These are phyloP conservation scores for Amphicarpaea edgeworthii DNA, from an alignment of 306 rosid genomes.

Conservation along the genomic window DNA sequence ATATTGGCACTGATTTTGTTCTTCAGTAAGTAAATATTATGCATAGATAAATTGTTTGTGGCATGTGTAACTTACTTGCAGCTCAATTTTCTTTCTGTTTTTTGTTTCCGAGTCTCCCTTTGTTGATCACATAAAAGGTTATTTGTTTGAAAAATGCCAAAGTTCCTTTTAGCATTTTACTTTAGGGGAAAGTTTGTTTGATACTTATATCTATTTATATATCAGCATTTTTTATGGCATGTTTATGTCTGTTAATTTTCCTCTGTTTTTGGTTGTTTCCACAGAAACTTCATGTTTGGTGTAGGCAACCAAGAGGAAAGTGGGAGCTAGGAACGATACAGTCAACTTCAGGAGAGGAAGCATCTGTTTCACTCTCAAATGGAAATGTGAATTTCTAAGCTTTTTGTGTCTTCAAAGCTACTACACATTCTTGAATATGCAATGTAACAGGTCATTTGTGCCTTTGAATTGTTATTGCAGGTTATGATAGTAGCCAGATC, in stretches of 20 bases:
- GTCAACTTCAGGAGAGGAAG: constrained; percentile 74
- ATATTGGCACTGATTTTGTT: constrained; percentile 2
- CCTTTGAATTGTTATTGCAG: constrained; percentile 56
- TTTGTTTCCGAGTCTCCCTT: constrained; percentile 48
- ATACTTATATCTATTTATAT: constrained; percentile 30
- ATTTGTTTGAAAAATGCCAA: background rate
- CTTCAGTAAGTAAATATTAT: constrained; percentile 12
- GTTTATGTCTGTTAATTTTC: constrained; percentile 35
- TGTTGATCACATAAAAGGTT: constrained; percentile 15
- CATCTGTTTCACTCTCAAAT: constrained; percentile 70
- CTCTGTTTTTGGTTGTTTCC: constrained; percentile 46
- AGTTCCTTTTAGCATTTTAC: constrained; percentile 17
- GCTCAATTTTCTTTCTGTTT: constrained; percentile 37
- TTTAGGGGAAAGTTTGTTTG: constrained; percentile 26
- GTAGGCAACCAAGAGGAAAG: constrained; percentile 70
- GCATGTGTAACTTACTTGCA: constrained; percentile 16
- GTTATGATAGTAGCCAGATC: constrained; percentile 63
- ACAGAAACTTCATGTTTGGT: constrained; percentile 96
- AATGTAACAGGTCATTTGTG: constrained; percentile 46
- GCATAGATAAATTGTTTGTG: constrained; percentile 36
- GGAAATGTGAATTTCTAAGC: constrained; percentile 69
- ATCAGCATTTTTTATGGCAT: constrained; percentile 41
- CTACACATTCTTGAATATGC: constrained; percentile 34
- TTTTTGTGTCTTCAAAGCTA: constrained; percentile 21
- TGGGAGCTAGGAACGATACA: constrained; percentile 88